Evolutionary conservation across 345 rosid species (phyloP).

Genomic region (Lepidium aucheri): DNA sequence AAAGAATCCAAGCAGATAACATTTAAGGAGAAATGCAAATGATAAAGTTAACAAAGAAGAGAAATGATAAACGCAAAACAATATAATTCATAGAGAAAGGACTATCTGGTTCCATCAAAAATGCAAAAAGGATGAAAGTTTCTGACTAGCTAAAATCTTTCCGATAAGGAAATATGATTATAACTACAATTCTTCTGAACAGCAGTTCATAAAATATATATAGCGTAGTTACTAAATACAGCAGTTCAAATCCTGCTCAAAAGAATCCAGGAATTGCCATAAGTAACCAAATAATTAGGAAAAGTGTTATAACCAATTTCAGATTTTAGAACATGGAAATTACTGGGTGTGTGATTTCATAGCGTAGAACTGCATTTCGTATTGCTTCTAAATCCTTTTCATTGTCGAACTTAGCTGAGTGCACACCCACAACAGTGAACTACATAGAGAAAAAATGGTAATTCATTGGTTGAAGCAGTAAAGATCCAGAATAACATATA

Average conservation of each 20-base stretch:
- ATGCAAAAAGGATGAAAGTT: background rate
- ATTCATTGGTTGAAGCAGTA: background rate
- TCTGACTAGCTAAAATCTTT: background rate
- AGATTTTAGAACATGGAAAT: conserved; percentile 7
- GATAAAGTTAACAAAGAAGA: background rate
- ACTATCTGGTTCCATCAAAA: background rate
- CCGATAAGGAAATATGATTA: background rate
- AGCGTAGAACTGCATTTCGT: conserved; percentile 81
- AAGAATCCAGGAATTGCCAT: background rate
- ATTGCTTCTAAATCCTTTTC: conserved; percentile 96
- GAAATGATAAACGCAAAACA: background rate
- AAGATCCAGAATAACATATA: background rate
- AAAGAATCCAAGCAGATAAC: background rate
- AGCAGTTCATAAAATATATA: background rate
- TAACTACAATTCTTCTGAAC: background rate
- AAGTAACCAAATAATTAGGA: background rate
- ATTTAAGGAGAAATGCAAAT: background rate
- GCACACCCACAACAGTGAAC: conserved; percentile 95
- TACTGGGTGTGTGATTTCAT: conserved; percentile 80
- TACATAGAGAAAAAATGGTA: conserved; percentile 22
- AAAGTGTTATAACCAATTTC: background rate
- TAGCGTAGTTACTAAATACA: too few species aligned
- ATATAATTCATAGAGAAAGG: background rate
- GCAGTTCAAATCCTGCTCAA: too few species aligned
- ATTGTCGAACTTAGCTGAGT: conserved; percentile 94